Conservation (phyloP, 2,329 filamentous ascomycete species). For the Ophiosphaerella narmari region DNA sequence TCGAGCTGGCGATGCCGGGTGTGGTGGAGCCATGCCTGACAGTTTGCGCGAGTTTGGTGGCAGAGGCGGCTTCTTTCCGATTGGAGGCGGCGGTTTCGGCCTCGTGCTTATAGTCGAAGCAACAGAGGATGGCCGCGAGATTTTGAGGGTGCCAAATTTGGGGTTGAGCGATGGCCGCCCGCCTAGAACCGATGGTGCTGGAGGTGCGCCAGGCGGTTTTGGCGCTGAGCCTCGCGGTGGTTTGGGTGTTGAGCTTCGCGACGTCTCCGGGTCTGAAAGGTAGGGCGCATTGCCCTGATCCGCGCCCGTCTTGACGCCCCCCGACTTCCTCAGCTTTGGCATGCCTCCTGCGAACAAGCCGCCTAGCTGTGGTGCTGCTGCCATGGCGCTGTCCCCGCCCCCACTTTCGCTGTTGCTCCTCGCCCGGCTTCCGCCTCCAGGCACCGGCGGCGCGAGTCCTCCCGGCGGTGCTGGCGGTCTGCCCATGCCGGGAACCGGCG, state of each 20-base stretch:
- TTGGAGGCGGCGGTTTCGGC: constrained; percentile 73
- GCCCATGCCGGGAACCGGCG: constrained; percentile 72
- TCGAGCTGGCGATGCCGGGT: constrained; percentile 51
- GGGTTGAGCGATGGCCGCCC: constrained; percentile 66
- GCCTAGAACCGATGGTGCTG: constrained; percentile 55
- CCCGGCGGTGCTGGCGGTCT: constrained; percentile 56
- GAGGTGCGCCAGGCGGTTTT: constrained; percentile 51
- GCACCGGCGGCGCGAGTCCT: constrained; percentile 71
- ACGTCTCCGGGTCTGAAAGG: constrained; percentile 76
- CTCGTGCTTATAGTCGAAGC: constrained; percentile 62
- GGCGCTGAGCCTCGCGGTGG: constrained; percentile 59
- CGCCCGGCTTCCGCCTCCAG: constrained; percentile 56
- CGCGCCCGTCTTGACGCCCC: constrained; percentile 66
- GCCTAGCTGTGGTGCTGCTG: constrained; percentile 72
- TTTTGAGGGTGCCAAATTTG: constrained; percentile 56
- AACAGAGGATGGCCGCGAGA: constrained; percentile 63
- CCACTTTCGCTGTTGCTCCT: constrained; percentile 83
- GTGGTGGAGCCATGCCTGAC: constrained; percentile 53
- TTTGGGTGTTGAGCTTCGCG: constrained; percentile 56
- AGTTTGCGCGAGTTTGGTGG: constrained; percentile 63
- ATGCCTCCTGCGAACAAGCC: constrained; percentile 93
- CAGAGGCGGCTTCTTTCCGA: constrained; percentile 73
- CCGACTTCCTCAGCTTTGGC: constrained; percentile 88
- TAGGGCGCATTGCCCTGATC: constrained; percentile 70
- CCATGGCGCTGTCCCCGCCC: constrained; percentile 30